Percentiles rank a stretch among this genome's conserved stretches.
Evolutionary conservation across 1,284 basidiomycete species (phyloP).

Genomic region (Gomphus bonarii): DNA sequence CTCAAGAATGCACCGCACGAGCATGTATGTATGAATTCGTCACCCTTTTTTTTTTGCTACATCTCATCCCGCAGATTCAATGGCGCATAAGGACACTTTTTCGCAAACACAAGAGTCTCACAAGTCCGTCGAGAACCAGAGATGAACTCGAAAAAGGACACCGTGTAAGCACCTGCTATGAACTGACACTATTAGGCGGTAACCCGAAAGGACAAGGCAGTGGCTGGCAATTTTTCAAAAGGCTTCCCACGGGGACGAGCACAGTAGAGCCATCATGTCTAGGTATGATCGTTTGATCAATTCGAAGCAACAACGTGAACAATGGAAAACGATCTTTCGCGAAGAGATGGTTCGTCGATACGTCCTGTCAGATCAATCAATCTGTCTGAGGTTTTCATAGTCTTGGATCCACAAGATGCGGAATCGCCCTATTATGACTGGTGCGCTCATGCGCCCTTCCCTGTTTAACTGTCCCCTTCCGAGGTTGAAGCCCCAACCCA

Average conservation of each 20-base stretch:
- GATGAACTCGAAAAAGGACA: slow-evolving; percentile 39
- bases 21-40: slow-evolving; percentile 19
- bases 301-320: slow-evolving; percentile 37
- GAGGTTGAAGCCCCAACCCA: slow-evolving; percentile 67
- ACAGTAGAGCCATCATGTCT: slow-evolving; percentile 33
- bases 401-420: slow-evolving; percentile 41
- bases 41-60: not conserved
- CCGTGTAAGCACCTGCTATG: slow-evolving; percentile 28
- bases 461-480: slow-evolving; percentile 60
- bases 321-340: slow-evolving; percentile 34
- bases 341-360: slow-evolving; percentile 39
- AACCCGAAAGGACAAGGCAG: slow-evolving; percentile 26
- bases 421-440: slow-evolving; percentile 56
- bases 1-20: slow-evolving; percentile 49
- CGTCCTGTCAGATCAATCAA: not conserved
- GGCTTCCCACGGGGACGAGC: slow-evolving; percentile 41
- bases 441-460: slow-evolving; percentile 51
- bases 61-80: slow-evolving; percentile 33
- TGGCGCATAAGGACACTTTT: slow-evolving; percentile 48
- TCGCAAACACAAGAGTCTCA: slow-evolving; percentile 37
- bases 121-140: slow-evolving; percentile 36
- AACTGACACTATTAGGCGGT: not conserved
- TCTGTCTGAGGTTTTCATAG: slow-evolving; percentile 18
- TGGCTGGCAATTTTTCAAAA: slow-evolving; percentile 49
- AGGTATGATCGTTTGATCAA: slow-evolving; percentile 48